Evolutionary conservation across 1,284 basidiomycete species (phyloP).

Genomic region (Fomitopsis pinicola): DNA sequence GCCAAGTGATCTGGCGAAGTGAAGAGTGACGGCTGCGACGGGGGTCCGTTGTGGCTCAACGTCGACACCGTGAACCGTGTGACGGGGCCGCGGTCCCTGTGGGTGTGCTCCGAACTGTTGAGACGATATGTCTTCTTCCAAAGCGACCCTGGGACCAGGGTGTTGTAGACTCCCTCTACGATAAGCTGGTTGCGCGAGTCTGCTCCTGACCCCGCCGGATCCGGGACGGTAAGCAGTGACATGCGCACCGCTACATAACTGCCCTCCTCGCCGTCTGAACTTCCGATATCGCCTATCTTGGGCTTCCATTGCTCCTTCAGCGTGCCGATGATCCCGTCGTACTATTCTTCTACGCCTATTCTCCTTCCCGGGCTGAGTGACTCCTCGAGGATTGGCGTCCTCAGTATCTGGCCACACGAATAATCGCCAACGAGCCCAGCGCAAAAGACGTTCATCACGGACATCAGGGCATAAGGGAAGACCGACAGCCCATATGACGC

Average conservation of each 20-base stretch:
- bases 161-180: background rate
- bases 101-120: too few species aligned
- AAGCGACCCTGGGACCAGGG: background rate
- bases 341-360: background rate
- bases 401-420: background rate
- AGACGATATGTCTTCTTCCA: background rate
- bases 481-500: slow-evolving; percentile 4
- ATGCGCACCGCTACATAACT: background rate
- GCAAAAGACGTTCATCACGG: slow-evolving; percentile 1
- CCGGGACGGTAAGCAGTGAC: background rate
- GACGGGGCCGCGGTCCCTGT: background rate
- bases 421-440: background rate
- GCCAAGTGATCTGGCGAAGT: background rate
- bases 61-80: background rate
- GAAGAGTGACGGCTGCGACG: background rate
- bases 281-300: background rate
- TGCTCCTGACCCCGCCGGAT: background rate
- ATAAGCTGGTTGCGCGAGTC: background rate
- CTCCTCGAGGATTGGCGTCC: slow-evolving; percentile 6
- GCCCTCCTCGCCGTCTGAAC: background rate
- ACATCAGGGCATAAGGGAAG: slow-evolving; percentile 5
- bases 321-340: background rate
- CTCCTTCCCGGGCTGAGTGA: background rate
- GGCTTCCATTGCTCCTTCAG: background rate
- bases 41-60: background rate